phyloP scores from a whole-genome alignment of 2,329 filamentous ascomycete genomes.

The Curvularia spicifera region DNA sequence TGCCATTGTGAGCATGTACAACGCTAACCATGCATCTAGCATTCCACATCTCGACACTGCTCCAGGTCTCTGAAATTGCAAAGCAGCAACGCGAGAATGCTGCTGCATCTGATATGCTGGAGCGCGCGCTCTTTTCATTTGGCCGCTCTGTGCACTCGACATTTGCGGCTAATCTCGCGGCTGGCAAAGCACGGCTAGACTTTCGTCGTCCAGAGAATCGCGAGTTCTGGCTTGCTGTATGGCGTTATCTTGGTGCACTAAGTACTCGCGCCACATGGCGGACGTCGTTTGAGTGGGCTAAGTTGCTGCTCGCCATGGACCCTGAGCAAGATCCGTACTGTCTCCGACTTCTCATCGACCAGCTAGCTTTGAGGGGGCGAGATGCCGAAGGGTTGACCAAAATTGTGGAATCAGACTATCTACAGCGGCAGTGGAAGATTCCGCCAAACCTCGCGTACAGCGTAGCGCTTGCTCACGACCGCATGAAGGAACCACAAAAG shows the following conservation, averaged over 20 bases:
- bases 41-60: slow-evolving; percentile 91
- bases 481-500: slow-evolving; percentile 69
- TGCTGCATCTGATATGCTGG: slow-evolving; percentile 83
- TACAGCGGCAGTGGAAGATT: slow-evolving; percentile 56
- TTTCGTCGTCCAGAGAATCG: slow-evolving; percentile 86
- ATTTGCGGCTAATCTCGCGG: slow-evolving; percentile 76
- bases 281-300: slow-evolving; percentile 93
- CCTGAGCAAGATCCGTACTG: slow-evolving; percentile 79
- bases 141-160: slow-evolving; percentile 85
- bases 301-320: slow-evolving; percentile 78
- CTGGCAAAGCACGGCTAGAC: slow-evolving; percentile 80
- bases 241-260: slow-evolving; percentile 85
- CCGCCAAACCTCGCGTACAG: slow-evolving; percentile 78
- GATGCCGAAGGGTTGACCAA: slow-evolving; percentile 79
- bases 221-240: slow-evolving; percentile 89
- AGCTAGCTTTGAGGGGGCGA: slow-evolving; percentile 80
- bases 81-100: slow-evolving; percentile 90
- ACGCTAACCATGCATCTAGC: slow-evolving; percentile 54
- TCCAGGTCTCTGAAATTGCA: slow-evolving; percentile 90
- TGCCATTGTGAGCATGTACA: not conserved
- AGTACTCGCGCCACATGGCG: slow-evolving; percentile 91
- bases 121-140: slow-evolving; percentile 90
- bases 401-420: slow-evolving; percentile 63
- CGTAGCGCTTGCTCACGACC: slow-evolving; percentile 75
- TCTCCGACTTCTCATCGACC: slow-evolving; percentile 79